Percentiles rank a stretch among this genome's conserved stretches.
Conservation (phyloP, 2,329 filamentous ascomycete species). For the Golovinomyces cichoracearum region DNA sequence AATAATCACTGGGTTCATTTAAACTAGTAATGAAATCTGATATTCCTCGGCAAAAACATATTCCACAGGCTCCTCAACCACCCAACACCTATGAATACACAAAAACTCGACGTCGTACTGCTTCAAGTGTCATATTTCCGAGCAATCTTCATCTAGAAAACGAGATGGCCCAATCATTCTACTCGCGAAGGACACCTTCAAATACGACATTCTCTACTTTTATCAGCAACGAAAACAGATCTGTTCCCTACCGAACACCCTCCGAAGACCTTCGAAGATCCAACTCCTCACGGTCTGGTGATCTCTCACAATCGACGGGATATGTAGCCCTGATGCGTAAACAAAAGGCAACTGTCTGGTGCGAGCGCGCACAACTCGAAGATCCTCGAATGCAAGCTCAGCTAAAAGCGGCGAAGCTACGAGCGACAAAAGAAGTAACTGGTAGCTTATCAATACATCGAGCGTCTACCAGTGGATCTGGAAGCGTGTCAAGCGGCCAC, state of each 20-base stretch:
- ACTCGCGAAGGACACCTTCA: constrained; percentile 33
- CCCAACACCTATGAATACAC: not conserved
- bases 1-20: too few relatives aligned
- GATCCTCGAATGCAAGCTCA: constrained; percentile 63
- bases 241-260: constrained; percentile 27
- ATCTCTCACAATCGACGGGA: constrained; percentile 27
- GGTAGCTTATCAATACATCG: constrained; percentile 23
- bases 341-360: constrained; percentile 97
- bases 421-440: constrained; percentile 61
- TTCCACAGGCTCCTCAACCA: not conserved
- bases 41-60: not conserved
- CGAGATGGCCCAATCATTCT: constrained; percentile 12
- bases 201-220: constrained; percentile 47
- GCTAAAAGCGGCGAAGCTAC: constrained; percentile 64
- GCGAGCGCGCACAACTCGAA: constrained; percentile 75
- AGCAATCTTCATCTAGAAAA: constrained; percentile 2
- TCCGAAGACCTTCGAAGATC: constrained; percentile 45
- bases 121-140: not conserved
- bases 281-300: constrained; percentile 51
- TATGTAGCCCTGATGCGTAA: constrained; percentile 92
- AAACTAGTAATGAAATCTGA: not conserved
- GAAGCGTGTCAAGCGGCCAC: constrained; percentile 16
- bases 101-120: not conserved
- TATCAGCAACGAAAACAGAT: constrained; percentile 23
- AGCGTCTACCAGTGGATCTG: constrained; percentile 17